These are phyloP conservation scores for Aspergillus neotritici DNA, from an alignment of 2,329 filamentous ascomycete genomes.

Conservation along the genomic window DNA sequence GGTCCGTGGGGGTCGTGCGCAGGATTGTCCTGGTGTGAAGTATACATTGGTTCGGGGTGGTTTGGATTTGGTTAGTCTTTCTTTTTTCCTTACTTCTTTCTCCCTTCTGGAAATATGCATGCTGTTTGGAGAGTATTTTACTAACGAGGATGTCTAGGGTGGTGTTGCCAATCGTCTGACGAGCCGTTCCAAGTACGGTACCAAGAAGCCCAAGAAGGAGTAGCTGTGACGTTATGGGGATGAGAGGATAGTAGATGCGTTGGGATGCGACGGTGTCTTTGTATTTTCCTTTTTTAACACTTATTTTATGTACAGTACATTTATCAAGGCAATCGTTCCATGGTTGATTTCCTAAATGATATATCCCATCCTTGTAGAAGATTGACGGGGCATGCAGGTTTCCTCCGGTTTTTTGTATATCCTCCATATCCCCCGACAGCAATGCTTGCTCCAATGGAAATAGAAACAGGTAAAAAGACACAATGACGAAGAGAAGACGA, in stretches of 20 bases:
- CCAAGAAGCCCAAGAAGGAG: slow-evolving; percentile 94
- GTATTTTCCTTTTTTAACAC: no score
- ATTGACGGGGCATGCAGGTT: no score
- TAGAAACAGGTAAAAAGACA: background rate
- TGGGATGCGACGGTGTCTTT: background rate
- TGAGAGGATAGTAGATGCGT: background rate
- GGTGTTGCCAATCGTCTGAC: slow-evolving; percentile 81
- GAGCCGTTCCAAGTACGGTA: slow-evolving; percentile 92
- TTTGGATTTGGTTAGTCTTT: slow-evolving; percentile 73
- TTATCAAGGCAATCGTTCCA: no score
- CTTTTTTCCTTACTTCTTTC: background rate
- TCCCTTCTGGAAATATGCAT: background rate
- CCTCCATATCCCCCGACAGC: no score
- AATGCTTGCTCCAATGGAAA: background rate
- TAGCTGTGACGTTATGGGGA: slow-evolving; percentile 21
- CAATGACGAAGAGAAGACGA: no score
- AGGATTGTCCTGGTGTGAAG: slow-evolving; percentile 98
- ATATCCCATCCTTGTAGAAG: no score
- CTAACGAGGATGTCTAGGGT: slow-evolving; percentile 52
- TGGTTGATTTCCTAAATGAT: no score
- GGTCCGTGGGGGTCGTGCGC: slow-evolving; percentile 83
- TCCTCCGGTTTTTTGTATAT: no score
- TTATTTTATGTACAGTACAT: no score
- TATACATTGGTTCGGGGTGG: slow-evolving; percentile 91
- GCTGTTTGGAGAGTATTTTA: slow-evolving; percentile 17